Percentiles rank a stretch among this genome's conserved stretches.
phyloP scores from a whole-genome alignment of 2,329 filamentous ascomycete species.

The Zymoseptoria crescenta region DNA sequence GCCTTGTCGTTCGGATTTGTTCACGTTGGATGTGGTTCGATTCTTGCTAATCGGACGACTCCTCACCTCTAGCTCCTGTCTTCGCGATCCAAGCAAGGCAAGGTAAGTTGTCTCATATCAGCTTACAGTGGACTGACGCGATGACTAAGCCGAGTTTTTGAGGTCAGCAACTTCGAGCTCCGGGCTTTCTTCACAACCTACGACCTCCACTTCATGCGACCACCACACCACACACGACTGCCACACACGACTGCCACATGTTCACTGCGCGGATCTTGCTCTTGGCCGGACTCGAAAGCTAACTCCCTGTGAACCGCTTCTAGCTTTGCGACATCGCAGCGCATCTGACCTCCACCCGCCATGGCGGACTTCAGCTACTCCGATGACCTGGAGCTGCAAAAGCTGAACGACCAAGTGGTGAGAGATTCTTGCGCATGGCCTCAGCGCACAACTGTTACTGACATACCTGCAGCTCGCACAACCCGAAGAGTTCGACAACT shows the following conservation, averaged over 20 bases:
- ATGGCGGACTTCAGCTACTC: slow-evolving; percentile 30
- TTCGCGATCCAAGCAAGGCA: no score
- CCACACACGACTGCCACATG: no score
- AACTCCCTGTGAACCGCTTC: not conserved
- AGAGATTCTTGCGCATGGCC: not conserved
- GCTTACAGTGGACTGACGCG: not conserved
- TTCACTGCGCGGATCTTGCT: not conserved
- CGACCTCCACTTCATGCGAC: not conserved
- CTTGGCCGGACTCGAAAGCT: no score
- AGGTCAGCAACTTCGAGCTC: not conserved
- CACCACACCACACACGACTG: not conserved
- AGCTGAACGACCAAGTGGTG: slow-evolving; percentile 26
- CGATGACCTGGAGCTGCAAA: slow-evolving; percentile 25
- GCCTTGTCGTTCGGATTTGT: no score
- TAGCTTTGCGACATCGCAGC: not conserved
- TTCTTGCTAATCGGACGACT: no score
- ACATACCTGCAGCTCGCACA: slow-evolving; percentile 49
- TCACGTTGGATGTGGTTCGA: no score
- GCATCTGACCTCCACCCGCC: not conserved
- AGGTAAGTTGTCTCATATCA: no score
- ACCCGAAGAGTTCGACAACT: slow-evolving; percentile 84
- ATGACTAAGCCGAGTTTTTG: not conserved
- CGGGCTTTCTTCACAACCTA: not conserved
- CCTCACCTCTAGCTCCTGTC: no score
- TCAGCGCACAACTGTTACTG: not conserved